phyloP scores from a whole-genome alignment of 768 basidiomycete species.

The Mycena latifolia region DNA sequence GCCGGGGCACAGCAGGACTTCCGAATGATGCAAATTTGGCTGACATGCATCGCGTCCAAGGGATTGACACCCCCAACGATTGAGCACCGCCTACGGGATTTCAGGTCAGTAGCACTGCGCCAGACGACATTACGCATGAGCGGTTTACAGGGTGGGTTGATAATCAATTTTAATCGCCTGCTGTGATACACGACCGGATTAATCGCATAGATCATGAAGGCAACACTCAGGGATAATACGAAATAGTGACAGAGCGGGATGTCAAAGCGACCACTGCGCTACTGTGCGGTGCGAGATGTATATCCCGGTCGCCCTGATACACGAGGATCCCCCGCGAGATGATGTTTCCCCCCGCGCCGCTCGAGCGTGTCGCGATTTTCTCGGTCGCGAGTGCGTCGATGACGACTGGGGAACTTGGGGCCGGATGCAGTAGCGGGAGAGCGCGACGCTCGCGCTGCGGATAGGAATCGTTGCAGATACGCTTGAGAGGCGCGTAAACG shows the following conservation, averaged over 20 bases:
- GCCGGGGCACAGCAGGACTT: too few species aligned
- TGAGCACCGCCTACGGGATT: too few species aligned
- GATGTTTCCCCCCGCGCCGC: too few species aligned
- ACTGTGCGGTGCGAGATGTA: neutral
- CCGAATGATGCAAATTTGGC: too few species aligned
- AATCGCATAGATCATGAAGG: too few species aligned
- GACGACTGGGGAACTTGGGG: neutral
- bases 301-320: neutral
- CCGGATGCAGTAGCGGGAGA: neutral
- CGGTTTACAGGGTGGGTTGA: too few species aligned
- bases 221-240: neutral
- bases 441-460: neutral
- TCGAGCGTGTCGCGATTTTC: neutral
- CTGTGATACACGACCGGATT: too few species aligned
- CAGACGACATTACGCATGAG: too few species aligned
- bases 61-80: too few species aligned
- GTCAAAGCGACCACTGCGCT: neutral
- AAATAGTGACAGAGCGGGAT: neutral
- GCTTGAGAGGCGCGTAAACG: neutral
- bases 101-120: too few species aligned
- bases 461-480: neutral
- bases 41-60: too few species aligned
- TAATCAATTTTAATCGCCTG: too few species aligned
- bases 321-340: neutral
- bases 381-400: neutral